phyloP scores from a whole-genome alignment of 805 yeast species.

The Torulaspora microellipsoides region DNA sequence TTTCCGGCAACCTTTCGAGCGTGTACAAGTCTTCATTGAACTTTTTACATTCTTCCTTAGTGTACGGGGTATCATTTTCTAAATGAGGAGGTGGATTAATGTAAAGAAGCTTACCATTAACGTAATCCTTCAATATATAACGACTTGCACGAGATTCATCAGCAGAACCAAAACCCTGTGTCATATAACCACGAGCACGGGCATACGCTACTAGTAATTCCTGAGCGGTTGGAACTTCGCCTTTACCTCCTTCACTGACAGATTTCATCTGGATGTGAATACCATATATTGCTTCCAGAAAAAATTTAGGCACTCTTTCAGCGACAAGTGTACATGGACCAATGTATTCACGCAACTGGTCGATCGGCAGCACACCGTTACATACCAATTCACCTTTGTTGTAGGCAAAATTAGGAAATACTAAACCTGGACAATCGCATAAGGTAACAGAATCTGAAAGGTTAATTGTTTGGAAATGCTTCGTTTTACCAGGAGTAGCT shows the following conservation, averaged over 20 bases:
- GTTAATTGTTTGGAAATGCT: conserved; percentile 94
- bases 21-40: conserved; percentile 78
- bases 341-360: conserved; percentile 87
- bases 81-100: conserved; percentile 83
- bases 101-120: conserved; percentile 80
- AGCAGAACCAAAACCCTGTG: conserved; percentile 95
- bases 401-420: conserved; percentile 95
- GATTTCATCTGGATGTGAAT: conserved; percentile 76
- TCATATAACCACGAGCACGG: conserved; percentile 94
- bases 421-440: conserved; percentile 99
- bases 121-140: conserved; percentile 88
- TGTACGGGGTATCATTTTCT: conserved; percentile 49
- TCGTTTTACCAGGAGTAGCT: conserved; percentile 97
- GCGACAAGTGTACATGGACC: conserved; percentile 86
- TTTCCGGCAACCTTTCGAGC: conserved; percentile 59
- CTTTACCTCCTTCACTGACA: conserved; percentile 82
- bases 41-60: conserved; percentile 49
- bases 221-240: conserved; percentile 71
- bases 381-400: conserved; percentile 96
- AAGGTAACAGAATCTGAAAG: conserved; percentile 76
- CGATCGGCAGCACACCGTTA: conserved; percentile 98
- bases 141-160: conserved; percentile 95
- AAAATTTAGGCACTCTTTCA: conserved; percentile 83
- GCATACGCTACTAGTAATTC: conserved; percentile 91
- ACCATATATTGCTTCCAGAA: conserved; percentile 89